Conservation (phyloP, 1,139 yeast genomes). For the Wickerhamomyces sp. region DNA sequence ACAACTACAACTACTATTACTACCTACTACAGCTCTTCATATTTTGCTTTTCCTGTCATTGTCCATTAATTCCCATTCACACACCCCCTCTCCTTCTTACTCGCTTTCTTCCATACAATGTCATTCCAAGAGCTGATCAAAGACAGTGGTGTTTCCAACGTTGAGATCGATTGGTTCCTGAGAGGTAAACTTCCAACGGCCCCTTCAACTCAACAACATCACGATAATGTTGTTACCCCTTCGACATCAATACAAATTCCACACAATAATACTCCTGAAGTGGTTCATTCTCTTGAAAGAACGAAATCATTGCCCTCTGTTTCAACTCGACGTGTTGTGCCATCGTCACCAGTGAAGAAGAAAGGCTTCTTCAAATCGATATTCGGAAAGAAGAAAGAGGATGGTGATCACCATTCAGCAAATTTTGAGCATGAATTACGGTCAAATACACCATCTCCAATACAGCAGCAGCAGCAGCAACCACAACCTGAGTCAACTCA, state of each 20-base stretch:
- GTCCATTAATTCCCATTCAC: no score
- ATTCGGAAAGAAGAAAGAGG: constrained; percentile 30
- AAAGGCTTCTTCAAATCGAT: constrained; percentile 30
- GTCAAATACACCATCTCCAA: constrained; percentile 5
- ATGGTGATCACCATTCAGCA: no score
- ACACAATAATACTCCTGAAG: constrained; percentile 3
- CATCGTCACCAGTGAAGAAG: constrained; percentile 27
- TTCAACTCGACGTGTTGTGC: no score
- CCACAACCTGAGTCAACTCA: no score
- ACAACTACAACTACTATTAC: no score
- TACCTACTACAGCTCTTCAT: no score
- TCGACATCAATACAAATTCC: constrained; percentile 3
- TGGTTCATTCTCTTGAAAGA: constrained; percentile 17
- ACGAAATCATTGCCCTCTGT: constrained; percentile 29
- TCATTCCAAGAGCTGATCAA: no score
- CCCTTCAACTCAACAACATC: constrained; percentile 7
- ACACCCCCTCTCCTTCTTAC: no score
- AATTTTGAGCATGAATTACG: no score
- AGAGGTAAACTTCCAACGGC: constrained; percentile 28
- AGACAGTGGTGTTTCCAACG: constrained; percentile 8
- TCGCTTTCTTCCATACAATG: no score
- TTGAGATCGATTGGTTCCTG: constrained; percentile 42
- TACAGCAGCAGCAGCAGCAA: constrained; percentile 4
- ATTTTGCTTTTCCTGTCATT: no score
- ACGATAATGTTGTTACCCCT: constrained; percentile 6